Evolutionary conservation across 805 yeast species (phyloP).

Genomic region (Spathaspora passalidarum): DNA sequence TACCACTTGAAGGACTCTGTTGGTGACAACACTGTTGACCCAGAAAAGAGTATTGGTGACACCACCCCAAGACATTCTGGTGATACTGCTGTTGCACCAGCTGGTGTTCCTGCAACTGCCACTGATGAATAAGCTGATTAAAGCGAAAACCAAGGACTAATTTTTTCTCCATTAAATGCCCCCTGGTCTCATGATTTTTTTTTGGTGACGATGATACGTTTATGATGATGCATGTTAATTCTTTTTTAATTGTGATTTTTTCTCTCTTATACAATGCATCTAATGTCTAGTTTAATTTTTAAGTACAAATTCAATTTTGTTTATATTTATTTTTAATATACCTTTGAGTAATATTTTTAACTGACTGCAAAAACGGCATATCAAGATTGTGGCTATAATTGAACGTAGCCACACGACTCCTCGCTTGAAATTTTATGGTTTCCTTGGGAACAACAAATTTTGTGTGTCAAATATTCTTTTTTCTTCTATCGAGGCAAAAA

Average conservation of each 20-base stretch:
- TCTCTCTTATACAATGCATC: background rate
- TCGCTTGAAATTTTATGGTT: background rate
- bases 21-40: background rate
- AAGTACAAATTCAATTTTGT: background rate
- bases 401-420: background rate
- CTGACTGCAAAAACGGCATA: background rate
- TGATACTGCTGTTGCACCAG: conserved; percentile 37
- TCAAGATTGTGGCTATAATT: background rate
- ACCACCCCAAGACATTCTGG: conserved; percentile 42
- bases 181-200: no score
- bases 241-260: background rate
- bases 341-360: background rate
- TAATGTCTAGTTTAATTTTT: background rate
- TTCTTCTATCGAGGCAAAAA: background rate
- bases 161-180: no score
- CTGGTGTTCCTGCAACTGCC: conserved; percentile 8
- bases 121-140: conserved; percentile 4
- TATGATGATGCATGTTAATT: background rate
- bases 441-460: background rate
- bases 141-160: no score
- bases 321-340: conserved; percentile 1
- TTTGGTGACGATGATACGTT: background rate
- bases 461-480: background rate
- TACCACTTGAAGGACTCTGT: conserved; percentile 11
- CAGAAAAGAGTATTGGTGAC: conserved; percentile 8